Evolutionary conservation across 345 rosid genomes (phyloP), one percentile per base, ranked within the genome.

Genomic region (Brassica incana): DNA sequence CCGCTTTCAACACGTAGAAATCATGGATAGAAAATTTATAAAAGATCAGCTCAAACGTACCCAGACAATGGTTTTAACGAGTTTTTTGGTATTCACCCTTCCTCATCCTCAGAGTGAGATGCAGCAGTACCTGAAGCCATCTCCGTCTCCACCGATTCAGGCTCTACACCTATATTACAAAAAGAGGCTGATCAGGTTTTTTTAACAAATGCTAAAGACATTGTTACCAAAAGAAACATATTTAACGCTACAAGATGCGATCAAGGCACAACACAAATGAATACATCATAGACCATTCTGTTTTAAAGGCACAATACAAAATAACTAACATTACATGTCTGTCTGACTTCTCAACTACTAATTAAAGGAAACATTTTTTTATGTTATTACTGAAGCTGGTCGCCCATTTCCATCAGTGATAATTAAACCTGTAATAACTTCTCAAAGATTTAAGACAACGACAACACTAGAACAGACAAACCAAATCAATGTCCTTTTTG

Each of bases 61-160:
- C 61, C 25, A 62, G 72, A 77, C 75, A 67, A 36, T 61, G 65
- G 70, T 77, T 35, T 43, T 48, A 69, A 63, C 59, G 75, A 68
- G 59, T 62, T 61, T 10, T 50, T 35, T 43, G 4, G 30, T 27
- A 23, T 23, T 12, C 36, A 88, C 43, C 83, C 87, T 83, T 90
- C 91, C 81, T 86, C 95, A 2, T 90, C 91, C 73, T 90, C 92
- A 1, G 91, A 70, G 29, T 81, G 77, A 64, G 85, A 86, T 36
- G 59, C 69, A 9, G 69, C 64, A 78, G 69, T 82, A 48, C 16
- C 16, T 5, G 83, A 72, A 40, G 54, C 61, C 23, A 58, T 14
- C 40, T 82, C 84, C 30, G 80, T 63, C 71, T 87, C 88, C 56
- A 60, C 62, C 1, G 85, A 66, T 58, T 83, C 84, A 65, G 88